These are phyloP conservation scores for Rosa hybrid DNA, from an alignment of 331 rosid species.

Conservation along the genomic window DNA sequence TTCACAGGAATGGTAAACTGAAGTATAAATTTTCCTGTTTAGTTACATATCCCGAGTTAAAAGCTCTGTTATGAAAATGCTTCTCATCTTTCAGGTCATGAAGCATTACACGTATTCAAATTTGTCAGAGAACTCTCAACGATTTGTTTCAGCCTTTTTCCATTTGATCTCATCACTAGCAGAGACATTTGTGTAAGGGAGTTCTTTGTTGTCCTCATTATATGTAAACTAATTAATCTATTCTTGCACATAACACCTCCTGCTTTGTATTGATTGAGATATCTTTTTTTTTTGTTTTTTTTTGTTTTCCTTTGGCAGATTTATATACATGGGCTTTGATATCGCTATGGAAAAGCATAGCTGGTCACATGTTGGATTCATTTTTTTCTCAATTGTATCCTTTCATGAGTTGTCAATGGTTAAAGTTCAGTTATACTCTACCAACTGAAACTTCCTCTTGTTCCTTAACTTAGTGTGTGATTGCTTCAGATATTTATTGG, in stretches of 20 bases:
- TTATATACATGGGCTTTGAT: conserved; percentile 97
- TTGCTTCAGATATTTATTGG: conserved; percentile 69
- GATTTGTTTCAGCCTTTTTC: conserved; percentile 77
- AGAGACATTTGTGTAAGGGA: conserved; percentile 87
- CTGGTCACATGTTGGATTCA: conserved; percentile 98
- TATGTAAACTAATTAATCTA: conserved; percentile 10
- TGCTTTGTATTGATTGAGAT: conserved; percentile 16
- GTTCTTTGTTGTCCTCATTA: conserved; percentile 25
- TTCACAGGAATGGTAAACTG: conserved; percentile 91
- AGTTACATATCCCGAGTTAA: conserved; percentile 16
- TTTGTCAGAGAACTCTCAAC: conserved; percentile 86
- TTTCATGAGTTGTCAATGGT: conserved; percentile 25
- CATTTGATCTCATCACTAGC: conserved; percentile 94
- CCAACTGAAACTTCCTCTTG: conserved; percentile 22
- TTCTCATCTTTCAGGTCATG: conserved; percentile 72
- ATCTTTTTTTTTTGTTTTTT: conserved; percentile 21
- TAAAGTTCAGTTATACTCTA: conserved; percentile 19
- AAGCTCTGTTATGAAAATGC: conserved; percentile 16
- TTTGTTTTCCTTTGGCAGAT: conserved; percentile 40
- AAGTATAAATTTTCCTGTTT: conserved; percentile 16
- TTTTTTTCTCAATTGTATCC: conserved; percentile 98
- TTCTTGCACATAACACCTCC: conserved; percentile 20
- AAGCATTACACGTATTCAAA: conserved; percentile 89
- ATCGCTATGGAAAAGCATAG: conserved; percentile 93
- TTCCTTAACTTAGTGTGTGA: conserved; percentile 58